phyloP scores from a whole-genome alignment of 345 rosid genomes.

The Microthlaspi erraticum region DNA sequence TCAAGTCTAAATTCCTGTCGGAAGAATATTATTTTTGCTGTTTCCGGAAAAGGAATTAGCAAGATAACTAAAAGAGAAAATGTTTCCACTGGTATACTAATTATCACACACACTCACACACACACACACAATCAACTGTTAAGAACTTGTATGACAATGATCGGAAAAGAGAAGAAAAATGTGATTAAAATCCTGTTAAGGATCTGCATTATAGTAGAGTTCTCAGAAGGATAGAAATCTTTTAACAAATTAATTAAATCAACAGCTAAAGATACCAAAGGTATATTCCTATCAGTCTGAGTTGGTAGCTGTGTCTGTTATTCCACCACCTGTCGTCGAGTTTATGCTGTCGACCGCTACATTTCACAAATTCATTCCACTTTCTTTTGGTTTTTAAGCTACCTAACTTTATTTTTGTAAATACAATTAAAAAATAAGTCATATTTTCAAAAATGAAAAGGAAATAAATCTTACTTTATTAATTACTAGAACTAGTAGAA shows the following conservation, averaged over 20 bases:
- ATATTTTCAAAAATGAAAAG: no score
- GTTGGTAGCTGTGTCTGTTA: background rate
- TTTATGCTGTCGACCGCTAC: background rate
- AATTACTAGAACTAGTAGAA: no score
- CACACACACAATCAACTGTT: no score
- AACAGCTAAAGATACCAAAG: background rate
- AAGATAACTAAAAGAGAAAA: no score
- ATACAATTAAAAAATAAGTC: no score
- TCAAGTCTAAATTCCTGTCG: background rate
- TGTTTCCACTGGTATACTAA: no score
- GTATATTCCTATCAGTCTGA: slow-evolving; percentile 25
- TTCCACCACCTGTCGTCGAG: slow-evolving; percentile 16
- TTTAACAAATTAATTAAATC: no score
- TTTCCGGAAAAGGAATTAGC: background rate
- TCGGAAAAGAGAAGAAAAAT: background rate
- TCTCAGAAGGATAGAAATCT: background rate
- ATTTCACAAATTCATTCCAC: slow-evolving; percentile 15
- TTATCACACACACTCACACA: no score
- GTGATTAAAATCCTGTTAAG: background rate
- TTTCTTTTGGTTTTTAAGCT: no score
- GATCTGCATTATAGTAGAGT: background rate
- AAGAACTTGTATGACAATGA: background rate
- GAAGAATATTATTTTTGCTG: background rate
- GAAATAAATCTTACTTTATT: no score
- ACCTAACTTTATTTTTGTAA: no score